Evolutionary conservation across 2,329 filamentous ascomycete genomes (phyloP).

Genomic region (Venturia aucupariae): DNA sequence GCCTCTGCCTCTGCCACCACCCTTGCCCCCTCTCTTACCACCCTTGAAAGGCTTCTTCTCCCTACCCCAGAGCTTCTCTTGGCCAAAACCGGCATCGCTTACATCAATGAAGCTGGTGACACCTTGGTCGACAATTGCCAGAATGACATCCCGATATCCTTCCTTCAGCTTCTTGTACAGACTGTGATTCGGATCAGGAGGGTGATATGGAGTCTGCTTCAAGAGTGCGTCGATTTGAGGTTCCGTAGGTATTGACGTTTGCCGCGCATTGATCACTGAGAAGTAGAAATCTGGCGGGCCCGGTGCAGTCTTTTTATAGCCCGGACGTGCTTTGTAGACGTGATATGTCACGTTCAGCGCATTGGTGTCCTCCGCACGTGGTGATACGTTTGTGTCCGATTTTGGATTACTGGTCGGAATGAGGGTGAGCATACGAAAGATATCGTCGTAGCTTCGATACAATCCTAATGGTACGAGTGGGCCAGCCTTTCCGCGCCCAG

Average conservation of each 20-base stretch:
- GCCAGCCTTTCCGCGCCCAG: conserved; percentile 22
- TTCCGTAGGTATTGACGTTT: conserved; percentile 62
- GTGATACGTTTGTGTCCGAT: conserved; percentile 23
- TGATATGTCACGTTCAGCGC: conserved; percentile 61
- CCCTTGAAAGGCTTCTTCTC: conserved; percentile 4
- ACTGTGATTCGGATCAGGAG: conserved; percentile 44
- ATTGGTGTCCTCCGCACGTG: conserved; percentile 18
- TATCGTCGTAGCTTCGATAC: conserved; percentile 48
- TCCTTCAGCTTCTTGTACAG: conserved; percentile 70
- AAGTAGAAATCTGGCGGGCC: conserved; percentile 75
- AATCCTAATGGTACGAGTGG: conserved; percentile 45
- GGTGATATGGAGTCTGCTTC: conserved; percentile 61
- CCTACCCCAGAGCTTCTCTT: conserved; percentile 51
- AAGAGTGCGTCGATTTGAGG: conserved; percentile 63
- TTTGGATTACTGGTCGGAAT: conserved; percentile 61
- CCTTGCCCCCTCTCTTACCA: conserved; percentile 12
- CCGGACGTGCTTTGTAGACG: conserved; percentile 65
- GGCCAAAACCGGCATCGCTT: conserved; percentile 66
- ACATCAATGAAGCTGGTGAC: conserved; percentile 81
- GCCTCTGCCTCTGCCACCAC: conserved; percentile 1
- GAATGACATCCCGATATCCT: conserved; percentile 70
- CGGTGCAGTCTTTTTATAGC: conserved; percentile 72
- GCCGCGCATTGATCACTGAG: conserved; percentile 55
- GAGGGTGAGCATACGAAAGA: conserved; percentile 69
- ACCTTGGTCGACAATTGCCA: conserved; percentile 85